Evolutionary conservation across 2,329 filamentous ascomycete genomes (phyloP).

Genomic region (Trichophyton benhamiae): DNA sequence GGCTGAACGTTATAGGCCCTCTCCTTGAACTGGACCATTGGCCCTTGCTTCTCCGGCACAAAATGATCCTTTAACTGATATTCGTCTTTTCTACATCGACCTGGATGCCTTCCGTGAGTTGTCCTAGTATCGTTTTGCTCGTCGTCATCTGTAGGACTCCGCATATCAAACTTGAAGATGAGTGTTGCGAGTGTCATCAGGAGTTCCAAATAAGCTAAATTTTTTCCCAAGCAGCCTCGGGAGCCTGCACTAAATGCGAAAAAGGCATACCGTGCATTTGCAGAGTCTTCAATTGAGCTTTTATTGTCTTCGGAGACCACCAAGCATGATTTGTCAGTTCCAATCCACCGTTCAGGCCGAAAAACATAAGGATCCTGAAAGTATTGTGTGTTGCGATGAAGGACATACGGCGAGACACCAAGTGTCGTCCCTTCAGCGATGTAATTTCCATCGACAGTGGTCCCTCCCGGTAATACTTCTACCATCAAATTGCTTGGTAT

Average conservation of each 20-base stretch:
- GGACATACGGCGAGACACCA: conserved; percentile 20
- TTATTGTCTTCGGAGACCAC: neutral
- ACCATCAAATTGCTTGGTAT: conserved; percentile 17
- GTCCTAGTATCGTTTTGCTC: neutral
- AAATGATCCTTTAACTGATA: conserved; percentile 7
- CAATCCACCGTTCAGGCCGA: conserved; percentile 26
- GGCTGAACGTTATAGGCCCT: neutral
- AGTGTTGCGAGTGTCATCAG: conserved; percentile 28
- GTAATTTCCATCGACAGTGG: conserved; percentile 20
- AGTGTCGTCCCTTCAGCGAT: conserved; percentile 23
- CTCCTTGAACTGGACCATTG: conserved; percentile 19
- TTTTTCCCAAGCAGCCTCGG: conserved; percentile 33
- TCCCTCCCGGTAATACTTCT: conserved; percentile 19
- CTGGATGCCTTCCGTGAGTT: neutral
- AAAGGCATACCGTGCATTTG: conserved; percentile 32
- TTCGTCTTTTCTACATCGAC: conserved; percentile 7
- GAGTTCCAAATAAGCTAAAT: conserved; percentile 34
- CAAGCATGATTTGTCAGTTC: neutral
- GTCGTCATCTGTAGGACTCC: neutral
- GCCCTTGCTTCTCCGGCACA: conserved; percentile 21
- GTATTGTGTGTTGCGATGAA: conserved; percentile 24
- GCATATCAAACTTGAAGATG: conserved; percentile 31
- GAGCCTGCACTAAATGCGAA: conserved; percentile 29
- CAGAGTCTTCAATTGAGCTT: conserved; percentile 20
- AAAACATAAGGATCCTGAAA: conserved; percentile 21